These are phyloP conservation scores for Moelleriella libera DNA, from an alignment of 2,329 filamentous ascomycete genomes.

Conservation along the genomic window DNA sequence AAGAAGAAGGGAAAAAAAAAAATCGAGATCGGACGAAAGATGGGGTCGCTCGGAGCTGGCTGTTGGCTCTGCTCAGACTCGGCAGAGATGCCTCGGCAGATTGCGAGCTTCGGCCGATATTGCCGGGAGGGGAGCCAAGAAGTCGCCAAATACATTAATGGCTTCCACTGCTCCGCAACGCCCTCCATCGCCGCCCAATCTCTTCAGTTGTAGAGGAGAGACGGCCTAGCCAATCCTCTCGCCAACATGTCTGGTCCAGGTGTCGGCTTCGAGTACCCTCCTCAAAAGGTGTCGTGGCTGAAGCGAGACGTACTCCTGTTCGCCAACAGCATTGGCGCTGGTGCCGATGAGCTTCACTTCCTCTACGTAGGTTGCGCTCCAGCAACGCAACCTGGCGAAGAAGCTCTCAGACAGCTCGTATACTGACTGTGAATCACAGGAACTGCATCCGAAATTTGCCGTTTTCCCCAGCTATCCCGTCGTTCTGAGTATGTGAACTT, in stretches of 20 bases:
- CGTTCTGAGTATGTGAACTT: conserved; percentile 46
- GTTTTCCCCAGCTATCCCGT: conserved; percentile 84
- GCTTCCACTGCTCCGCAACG: too few relatives aligned
- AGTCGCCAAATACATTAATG: too few relatives aligned
- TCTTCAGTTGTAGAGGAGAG: not conserved
- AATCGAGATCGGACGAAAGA: not conserved
- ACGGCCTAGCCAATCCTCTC: not conserved
- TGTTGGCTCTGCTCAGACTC: not conserved
- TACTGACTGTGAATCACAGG: conserved; percentile 31
- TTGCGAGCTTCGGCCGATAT: not conserved
- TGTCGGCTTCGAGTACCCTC: conserved; percentile 67
- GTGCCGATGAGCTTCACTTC: conserved; percentile 79
- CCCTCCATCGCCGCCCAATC: too few relatives aligned
- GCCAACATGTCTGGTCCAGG: conserved; percentile 31
- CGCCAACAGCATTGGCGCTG: conserved; percentile 76
- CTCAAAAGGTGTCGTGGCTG: conserved; percentile 64
- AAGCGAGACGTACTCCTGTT: conserved; percentile 85
- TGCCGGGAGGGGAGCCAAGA: too few relatives aligned
- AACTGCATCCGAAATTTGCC: conserved; percentile 73
- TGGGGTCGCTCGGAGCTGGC: too few relatives aligned
- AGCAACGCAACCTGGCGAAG: not conserved
- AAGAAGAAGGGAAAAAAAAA: too few relatives aligned
- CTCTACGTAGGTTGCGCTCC: conserved; percentile 50
- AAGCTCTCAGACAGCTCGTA: not conserved
- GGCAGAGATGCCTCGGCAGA: conserved; percentile 2